Evolutionary conservation across 352 stramenopile species (phyloP), one percentile per base, ranked within the genome.

Genomic region (Phytophthora hybrid): DNA sequence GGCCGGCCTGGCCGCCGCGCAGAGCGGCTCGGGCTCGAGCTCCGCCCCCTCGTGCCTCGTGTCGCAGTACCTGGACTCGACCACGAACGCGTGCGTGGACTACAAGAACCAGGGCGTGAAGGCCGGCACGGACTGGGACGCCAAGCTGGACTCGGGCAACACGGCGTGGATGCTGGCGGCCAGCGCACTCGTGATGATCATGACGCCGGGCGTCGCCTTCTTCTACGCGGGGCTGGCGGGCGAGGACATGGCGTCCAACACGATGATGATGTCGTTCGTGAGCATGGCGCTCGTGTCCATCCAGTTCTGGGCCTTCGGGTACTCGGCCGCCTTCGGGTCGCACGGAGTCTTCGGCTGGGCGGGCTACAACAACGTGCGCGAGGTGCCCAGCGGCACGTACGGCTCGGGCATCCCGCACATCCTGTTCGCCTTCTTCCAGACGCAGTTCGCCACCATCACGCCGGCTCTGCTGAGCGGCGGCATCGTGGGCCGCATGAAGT

Each of bases 401-500:
- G 85, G 82, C 51, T 61, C 71, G 11, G 61, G 70, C 41, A 94
- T 95, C 74, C 90, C 90, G 29, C 80, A 91, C 69, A 82, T 86
- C 29, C 67, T 93, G 8, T 94, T 91, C 67, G 85, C 87, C 58
- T 82, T 95, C 69, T 96, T 93, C 76, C 90, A 96, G 74, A 92
- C 85, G 13, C 87, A 92, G 68, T 96, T 95, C 70, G 90, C 90
- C 23, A 91, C 83, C 32, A 90, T 96, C 69, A 93, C 87, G 14
- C 89, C 89, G 5, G 89, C 88, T 3, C 71, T 96, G 21, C 74
- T 97, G 29, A 91, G 76, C 13, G 89, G 90, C 31, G 88, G 88
- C 31, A 88, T 95, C 65, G 87, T 93, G n/a, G 90, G 92, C 29
- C 83, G 90, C 59, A 94, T 95, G 82, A 93, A 91, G 66, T 94